Conservation (phyloP, 768 basidiomycete genomes). For the Termitomyces sp. region DNA sequence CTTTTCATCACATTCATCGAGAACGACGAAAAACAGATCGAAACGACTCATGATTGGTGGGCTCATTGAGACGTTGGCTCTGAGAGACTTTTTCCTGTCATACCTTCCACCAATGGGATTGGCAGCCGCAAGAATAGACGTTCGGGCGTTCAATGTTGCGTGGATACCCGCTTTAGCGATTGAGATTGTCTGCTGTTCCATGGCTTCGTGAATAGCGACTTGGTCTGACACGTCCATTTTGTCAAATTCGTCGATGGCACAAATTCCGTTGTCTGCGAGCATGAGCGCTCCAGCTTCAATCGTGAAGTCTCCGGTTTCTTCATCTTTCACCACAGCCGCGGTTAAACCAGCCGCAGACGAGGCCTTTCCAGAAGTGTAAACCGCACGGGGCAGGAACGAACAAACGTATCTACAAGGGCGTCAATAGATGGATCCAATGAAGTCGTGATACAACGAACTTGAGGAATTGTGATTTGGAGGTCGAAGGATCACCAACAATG, state of each 20-base stretch:
- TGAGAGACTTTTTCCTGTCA: conserved; percentile 86
- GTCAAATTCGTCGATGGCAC: conserved; percentile 99
- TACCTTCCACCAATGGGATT: conserved; percentile 98
- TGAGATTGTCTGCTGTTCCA: conserved; percentile 99
- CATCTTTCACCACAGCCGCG: conserved; percentile 96
- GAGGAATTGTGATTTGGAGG: conserved; percentile 97
- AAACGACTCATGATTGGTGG: conserved; percentile 99
- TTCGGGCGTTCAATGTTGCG: conserved; percentile 95
- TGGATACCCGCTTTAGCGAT: conserved; percentile 99
- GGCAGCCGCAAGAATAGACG: conserved; percentile 95
- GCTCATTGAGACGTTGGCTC: conserved; percentile 95
- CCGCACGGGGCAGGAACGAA: conserved; percentile 94
- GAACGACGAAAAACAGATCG: conserved; percentile 95
- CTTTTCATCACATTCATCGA: conserved; percentile 94
- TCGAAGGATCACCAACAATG: conserved; percentile 95
- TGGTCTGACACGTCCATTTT: conserved; percentile 99
- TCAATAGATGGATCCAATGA: not conserved
- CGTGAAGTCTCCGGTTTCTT: conserved; percentile 98
- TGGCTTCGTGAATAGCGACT: conserved; percentile 98
- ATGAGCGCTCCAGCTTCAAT: conserved; percentile 99
- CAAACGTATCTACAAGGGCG: conserved; percentile 75
- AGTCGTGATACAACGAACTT: conserved; percentile 54
- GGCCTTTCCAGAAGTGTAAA: conserved; percentile 99
- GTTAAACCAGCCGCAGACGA: conserved; percentile 99
- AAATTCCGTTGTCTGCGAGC: conserved; percentile 99